These are phyloP conservation scores for Lachnellula subtilissima DNA, from an alignment of 2,329 filamentous ascomycete genomes.

Conservation along the genomic window DNA sequence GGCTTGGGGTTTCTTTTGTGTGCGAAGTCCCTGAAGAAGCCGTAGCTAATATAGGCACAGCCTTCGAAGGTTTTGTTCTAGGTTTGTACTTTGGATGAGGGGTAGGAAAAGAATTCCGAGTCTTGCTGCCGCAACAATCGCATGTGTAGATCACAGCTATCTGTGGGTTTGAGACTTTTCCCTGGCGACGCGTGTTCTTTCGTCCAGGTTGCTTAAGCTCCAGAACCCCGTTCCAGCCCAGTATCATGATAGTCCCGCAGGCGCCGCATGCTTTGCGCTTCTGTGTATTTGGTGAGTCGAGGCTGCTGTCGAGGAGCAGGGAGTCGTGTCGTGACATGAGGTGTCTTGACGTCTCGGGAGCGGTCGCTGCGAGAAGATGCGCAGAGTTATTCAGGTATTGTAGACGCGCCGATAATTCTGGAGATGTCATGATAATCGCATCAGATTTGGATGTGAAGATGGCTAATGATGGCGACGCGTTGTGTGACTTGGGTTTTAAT, in stretches of 20 bases:
- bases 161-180: background rate
- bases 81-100: slow-evolving; percentile 1
- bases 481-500: slow-evolving; percentile 1
- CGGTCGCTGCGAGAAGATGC: slow-evolving; percentile 47
- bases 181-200: slow-evolving; percentile 1
- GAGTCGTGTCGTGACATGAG: slow-evolving; percentile 51
- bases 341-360: slow-evolving; percentile 55
- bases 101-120: slow-evolving; percentile 16
- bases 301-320: slow-evolving; percentile 44
- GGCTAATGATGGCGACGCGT: background rate
- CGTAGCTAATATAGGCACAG: background rate
- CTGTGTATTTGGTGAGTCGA: slow-evolving; percentile 43
- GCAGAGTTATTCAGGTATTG: slow-evolving; percentile 51
- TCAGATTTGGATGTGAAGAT: background rate
- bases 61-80: background rate
- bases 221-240: slow-evolving; percentile 35
- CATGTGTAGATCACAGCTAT: slow-evolving; percentile 28
- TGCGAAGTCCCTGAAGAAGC: background rate
- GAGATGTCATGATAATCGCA: slow-evolving; percentile 18
- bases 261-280: slow-evolving; percentile 51
- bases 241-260: slow-evolving; percentile 58
- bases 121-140: slow-evolving; percentile 23
- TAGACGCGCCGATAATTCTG: slow-evolving; percentile 29
- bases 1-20: slow-evolving; percentile 16
- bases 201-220: slow-evolving; percentile 4